Evolutionary conservation across 345 rosid genomes (phyloP).

Genomic region (Bruguiera parviflora): DNA sequence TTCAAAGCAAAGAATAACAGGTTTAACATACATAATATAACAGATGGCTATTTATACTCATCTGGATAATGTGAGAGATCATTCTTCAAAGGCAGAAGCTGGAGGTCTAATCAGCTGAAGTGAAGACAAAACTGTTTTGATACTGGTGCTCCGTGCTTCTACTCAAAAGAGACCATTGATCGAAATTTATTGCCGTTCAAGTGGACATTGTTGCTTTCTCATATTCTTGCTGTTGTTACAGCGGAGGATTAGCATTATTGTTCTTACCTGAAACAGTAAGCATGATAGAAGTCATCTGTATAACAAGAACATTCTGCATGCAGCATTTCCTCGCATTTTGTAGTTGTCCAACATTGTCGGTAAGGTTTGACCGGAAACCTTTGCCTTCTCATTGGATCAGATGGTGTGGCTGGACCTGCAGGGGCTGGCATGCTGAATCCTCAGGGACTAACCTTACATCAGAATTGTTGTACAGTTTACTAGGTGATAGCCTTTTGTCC

Average conservation of each 20-base stretch:
- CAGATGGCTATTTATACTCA: not conserved
- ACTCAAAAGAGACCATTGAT: not conserved
- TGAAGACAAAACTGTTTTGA: not conserved
- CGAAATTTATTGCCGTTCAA: not conserved
- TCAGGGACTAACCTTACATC: too few species aligned
- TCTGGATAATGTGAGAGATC: too few species aligned
- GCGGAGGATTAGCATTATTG: not conserved
- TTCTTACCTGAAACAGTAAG: not conserved
- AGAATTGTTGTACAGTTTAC: too few species aligned
- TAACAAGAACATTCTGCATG: not conserved
- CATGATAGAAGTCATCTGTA: not conserved
- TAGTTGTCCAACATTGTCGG: not conserved
- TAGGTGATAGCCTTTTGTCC: too few species aligned
- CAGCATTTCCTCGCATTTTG: not conserved
- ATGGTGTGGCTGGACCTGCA: not conserved
- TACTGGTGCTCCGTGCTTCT: constrained; percentile 5
- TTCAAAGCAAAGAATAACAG: too few species aligned
- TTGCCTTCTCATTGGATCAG: not conserved
- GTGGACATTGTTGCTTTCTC: not conserved
- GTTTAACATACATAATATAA: not conserved
- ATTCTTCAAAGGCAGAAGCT: not conserved
- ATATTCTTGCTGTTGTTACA: not conserved
- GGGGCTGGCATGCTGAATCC: not conserved
- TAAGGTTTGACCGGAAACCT: not conserved
- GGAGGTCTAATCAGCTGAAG: not conserved